Evolutionary conservation across 108 stramenopile species (phyloP), one percentile per base, ranked within the genome.

Genomic region (Nitzschia inconspicua): DNA sequence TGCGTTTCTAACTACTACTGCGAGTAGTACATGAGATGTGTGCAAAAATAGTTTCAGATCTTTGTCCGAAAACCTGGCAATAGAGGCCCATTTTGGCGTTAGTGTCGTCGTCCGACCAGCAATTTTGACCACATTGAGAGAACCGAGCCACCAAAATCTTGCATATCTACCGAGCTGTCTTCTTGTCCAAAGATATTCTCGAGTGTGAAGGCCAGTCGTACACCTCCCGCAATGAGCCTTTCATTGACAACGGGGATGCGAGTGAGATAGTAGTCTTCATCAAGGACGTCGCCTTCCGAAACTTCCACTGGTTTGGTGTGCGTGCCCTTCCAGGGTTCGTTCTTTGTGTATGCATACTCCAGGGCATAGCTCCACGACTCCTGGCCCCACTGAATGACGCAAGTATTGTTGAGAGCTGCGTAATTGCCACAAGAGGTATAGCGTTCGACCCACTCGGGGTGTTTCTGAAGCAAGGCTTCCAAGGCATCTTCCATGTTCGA

Each of bases 191-290:
- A 51, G 25, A 67, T 48, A 13, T 40, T 31, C 30, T 84, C 83
- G 2, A 85, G 50, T 10, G 73, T 72, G 11, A 56, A 56, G 0
- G 78, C 79, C 42, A 85, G 42, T 27, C 84, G 68, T 0, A 81
- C 46, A n/a, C 60, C 77, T 10, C 55, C 84, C 2, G 61, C 75
- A 16, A 70, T 59, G 3, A 85, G 43, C 52, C 62, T 57, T 16
- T 73, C 63, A 41, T 43, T 44, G 22, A 80, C 71, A 44, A 79
- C 22, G 4, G 64, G 68, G 30, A 71, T 41, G 37, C 79, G 55
- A 14, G 74, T 61, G 13, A 47, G 26, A 41, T 71, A 81, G 49
- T 85, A 85, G n/a, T 56, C 57, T 4, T 78, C 55, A n/a, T 67
- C 46, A 26, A 85, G 43, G 2, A 27, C 59, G 24, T 46, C 37